A percentile compares a stretch with the other conserved stretches of the same genome.
phyloP scores from a whole-genome alignment of 331 rosid species.

The Telfairia occidentalis region DNA sequence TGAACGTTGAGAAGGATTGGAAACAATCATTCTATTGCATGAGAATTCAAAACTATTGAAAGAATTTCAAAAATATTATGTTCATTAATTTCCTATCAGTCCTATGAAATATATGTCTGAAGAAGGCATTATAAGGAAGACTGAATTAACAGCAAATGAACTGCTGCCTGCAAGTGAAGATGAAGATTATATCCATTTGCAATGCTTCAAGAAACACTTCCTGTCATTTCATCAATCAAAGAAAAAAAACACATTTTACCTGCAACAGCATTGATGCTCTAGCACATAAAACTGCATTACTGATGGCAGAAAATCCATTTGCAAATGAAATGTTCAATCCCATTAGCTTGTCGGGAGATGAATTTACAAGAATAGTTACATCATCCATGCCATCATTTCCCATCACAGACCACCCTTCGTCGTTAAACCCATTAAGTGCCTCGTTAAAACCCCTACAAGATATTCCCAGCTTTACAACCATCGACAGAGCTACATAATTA shows the following conservation, averaged over 20 bases:
- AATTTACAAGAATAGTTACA: conserved; percentile 79
- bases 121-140: not conserved
- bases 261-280: conserved; percentile 98
- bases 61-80: not conserved
- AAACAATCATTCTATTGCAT: not conserved
- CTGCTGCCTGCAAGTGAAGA: not conserved
- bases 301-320: conserved; percentile 86
- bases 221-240: not conserved
- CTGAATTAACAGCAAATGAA: not conserved
- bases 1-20: not conserved
- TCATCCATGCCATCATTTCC: conserved; percentile 96
- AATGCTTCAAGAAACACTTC: not conserved
- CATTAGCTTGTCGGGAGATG: conserved; percentile 93
- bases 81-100: not conserved
- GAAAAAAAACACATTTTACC: conserved; percentile 33
- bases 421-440: conserved; percentile 94
- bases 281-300: conserved; percentile 91
- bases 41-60: not conserved
- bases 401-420: conserved; percentile 98
- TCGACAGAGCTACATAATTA: not conserved
- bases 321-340: conserved; percentile 84
- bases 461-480: conserved; percentile 23
- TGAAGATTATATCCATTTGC: not conserved
- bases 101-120: not conserved
- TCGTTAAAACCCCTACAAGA: conserved; percentile 84